Conservation (phyloP, 306 rosid species). For the Herpetospermum pedunculosum region DNA sequence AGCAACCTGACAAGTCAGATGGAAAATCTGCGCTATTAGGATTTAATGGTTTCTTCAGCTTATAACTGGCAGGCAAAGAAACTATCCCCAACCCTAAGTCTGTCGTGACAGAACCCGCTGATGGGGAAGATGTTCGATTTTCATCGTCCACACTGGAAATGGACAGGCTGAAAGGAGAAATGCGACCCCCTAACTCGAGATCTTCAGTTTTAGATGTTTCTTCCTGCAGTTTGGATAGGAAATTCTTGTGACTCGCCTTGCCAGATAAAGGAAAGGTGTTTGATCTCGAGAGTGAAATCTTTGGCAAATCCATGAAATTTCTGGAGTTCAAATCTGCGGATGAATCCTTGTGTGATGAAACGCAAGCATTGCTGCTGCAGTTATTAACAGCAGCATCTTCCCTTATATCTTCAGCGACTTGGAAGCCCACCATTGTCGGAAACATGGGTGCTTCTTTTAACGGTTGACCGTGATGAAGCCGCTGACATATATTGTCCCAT, state of each 20-base stretch:
- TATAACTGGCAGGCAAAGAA: constrained; percentile 34
- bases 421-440: constrained; percentile 45
- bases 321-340: constrained; percentile 32
- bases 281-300: constrained; percentile 23
- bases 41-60: constrained; percentile 28
- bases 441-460: constrained; percentile 31
- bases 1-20: constrained; percentile 25
- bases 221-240: constrained; percentile 31
- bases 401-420: constrained; percentile 22
- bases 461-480: constrained; percentile 21
- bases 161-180: constrained; percentile 52
- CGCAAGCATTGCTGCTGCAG: constrained; percentile 20
- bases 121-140: constrained; percentile 58
- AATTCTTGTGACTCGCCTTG: constrained; percentile 28
- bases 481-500: constrained; percentile 32
- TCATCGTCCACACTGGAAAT: constrained; percentile 56
- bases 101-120: constrained; percentile 71
- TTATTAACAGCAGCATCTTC: constrained; percentile 21
- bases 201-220: constrained; percentile 51
- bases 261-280: constrained; percentile 21
- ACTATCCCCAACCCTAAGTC: constrained; percentile 71
- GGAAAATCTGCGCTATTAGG: constrained; percentile 21
- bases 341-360: constrained; percentile 23
- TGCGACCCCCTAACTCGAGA: constrained; percentile 37
- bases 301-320: constrained; percentile 29